Base-by-base conservation (phyloP, 306 rosid species). In the Luffa aegyptiaca region DNA sequence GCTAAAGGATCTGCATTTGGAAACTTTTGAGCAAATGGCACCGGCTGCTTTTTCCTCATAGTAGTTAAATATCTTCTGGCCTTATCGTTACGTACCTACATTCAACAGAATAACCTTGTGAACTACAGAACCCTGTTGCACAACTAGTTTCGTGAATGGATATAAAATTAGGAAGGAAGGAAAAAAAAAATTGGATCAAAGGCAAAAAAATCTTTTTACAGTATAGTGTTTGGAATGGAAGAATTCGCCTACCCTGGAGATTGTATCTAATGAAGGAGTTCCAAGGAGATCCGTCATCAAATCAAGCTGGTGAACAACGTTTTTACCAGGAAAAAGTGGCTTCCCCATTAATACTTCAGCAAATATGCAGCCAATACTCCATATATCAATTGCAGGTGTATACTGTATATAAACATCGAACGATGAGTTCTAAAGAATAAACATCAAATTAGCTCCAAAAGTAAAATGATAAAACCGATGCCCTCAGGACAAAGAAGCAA, bases 251-350 rank as follows among this genome's bases (percentile, higher is more conserved):
- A 92, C 98, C 91, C 83, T 87, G 69, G 94, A 94, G 82, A 94
- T 94, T 42, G 95, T 83, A 87, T 94, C 98, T 77, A 94, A 59
- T 53, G 97, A 86, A 33, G 98, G 98, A 31, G 97, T 92, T 26
- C 98, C 98, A 51, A 94, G 97, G 53, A 94, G 84, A 88, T 94
- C 97, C 21, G 97, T 91, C 90, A 94, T 94, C 85, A 94, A 83
- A 88, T 94, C 98, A 81, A 94, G 89, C 86, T 94, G 98, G 85
- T 94, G 98, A 51, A 92, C 97, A 46, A 94, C 97, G 81, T 90
- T 92, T 88, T 94, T 94, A 80, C 98, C 98, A 57, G 98, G 98
- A 79, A 94, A 92, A 84, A 94, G 96, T 8, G 97, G 98, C 87
- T 90, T 94, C 83, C 98, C 98, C 20, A 88, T 88, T 80, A 94